Conservation (phyloP, 1,139 yeast genomes). For the Saccharomyces pastorianus region DNA sequence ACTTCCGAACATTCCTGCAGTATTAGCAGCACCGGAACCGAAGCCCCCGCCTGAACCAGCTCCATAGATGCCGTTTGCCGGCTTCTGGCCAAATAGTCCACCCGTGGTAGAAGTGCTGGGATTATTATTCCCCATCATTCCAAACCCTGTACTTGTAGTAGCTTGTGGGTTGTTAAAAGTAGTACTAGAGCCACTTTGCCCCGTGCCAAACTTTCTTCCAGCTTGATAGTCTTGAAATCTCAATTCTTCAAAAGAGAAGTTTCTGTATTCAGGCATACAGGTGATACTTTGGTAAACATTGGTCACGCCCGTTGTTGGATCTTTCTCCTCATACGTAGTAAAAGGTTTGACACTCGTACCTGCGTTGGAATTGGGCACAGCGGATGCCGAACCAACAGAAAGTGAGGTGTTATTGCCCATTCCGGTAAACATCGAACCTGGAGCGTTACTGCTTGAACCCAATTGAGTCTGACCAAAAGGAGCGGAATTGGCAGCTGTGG, state of each 20-base stretch:
- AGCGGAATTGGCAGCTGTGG: not conserved
- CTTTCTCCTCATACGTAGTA: conserved; percentile 63
- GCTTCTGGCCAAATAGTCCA: conserved; percentile 28
- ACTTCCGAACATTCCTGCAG: conserved; percentile 7
- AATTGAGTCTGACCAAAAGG: conserved; percentile 1
- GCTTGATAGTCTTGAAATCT: conserved; percentile 82
- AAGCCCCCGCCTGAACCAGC: conserved; percentile 22
- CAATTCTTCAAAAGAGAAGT: conserved; percentile 78
- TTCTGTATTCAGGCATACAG: conserved; percentile 84
- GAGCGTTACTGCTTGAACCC: conserved; percentile 4
- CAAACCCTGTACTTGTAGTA: conserved; percentile 16
- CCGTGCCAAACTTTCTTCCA: conserved; percentile 41
- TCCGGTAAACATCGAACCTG: conserved; percentile 3
- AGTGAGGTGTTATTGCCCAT: conserved; percentile 10
- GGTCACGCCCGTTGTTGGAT: conserved; percentile 48
- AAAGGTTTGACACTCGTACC: conserved; percentile 74
- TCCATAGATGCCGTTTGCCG: conserved; percentile 7
- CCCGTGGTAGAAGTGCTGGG: conserved; percentile 14
- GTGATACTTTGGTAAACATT: conserved; percentile 66
- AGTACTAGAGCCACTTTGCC: conserved; percentile 17
- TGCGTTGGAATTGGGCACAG: conserved; percentile 28
- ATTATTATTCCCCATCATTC: conserved; percentile 17
- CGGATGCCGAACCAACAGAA: conserved; percentile 31
- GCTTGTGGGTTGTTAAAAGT: conserved; percentile 31
- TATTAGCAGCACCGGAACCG: conserved; percentile 32